These are phyloP conservation scores for Lupinus albus DNA, from an alignment of 306 rosid species.

Conservation along the genomic window DNA sequence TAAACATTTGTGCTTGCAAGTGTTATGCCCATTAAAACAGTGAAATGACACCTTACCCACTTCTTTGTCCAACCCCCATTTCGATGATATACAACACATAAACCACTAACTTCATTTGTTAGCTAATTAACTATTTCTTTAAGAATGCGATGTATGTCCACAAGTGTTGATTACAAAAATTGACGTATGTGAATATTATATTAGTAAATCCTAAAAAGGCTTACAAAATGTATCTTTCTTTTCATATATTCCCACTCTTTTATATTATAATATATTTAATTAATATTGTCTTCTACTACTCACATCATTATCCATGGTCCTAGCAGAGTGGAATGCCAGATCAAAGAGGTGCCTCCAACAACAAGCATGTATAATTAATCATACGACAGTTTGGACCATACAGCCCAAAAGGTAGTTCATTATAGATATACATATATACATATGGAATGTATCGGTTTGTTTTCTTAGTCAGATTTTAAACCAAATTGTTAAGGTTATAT, in stretches of 20 bases:
- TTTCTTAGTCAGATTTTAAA: no score
- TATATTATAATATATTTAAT: constrained; percentile 39
- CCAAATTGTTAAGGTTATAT: no score
- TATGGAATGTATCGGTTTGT: no score
- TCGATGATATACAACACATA: constrained; percentile 56
- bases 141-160: constrained; percentile 77
- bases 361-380: constrained; percentile 31
- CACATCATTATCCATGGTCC: constrained; percentile 65
- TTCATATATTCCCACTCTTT: constrained; percentile 35
- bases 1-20: constrained; percentile 51
- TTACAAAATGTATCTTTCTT: constrained; percentile 53
- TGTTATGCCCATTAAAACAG: constrained; percentile 63
- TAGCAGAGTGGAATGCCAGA: constrained; percentile 74
- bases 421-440: no score
- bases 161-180: constrained; percentile 60
- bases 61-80: constrained; percentile 47
- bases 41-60: constrained; percentile 56
- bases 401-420: no score
- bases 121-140: constrained; percentile 45
- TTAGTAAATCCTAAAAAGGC: constrained; percentile 47
- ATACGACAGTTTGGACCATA: constrained; percentile 30
- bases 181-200: constrained; percentile 55
- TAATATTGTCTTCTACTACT: constrained; percentile 69
- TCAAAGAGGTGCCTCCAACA: constrained; percentile 50
- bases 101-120: constrained; percentile 52